Conservation (phyloP, 2,329 filamentous ascomycete genomes). For the Biscogniauxia mediterranea region DNA sequence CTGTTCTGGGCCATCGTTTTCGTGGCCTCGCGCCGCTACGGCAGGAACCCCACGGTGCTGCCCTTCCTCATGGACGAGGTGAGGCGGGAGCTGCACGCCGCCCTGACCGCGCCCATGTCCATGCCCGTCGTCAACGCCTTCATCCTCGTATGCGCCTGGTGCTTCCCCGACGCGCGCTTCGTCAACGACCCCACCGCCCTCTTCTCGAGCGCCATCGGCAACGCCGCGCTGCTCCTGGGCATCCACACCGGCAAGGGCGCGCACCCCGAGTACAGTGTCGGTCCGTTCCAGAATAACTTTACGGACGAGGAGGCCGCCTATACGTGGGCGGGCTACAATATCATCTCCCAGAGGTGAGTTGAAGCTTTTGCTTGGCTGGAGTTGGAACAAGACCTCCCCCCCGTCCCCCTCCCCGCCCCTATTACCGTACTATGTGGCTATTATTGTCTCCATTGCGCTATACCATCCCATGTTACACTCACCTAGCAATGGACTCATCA, state of each 20-base stretch:
- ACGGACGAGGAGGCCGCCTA: slow-evolving; percentile 52
- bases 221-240: slow-evolving; percentile 47
- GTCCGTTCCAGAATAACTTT: slow-evolving; percentile 41
- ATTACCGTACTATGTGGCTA: background rate
- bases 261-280: slow-evolving; percentile 47
- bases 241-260: slow-evolving; percentile 53
- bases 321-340: slow-evolving; percentile 54
- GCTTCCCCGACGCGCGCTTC: slow-evolving; percentile 50
- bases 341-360: slow-evolving; percentile 48
- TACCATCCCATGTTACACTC: slow-evolving; percentile 34
- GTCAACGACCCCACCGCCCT: slow-evolving; percentile 49
- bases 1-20: slow-evolving; percentile 57
- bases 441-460: background rate
- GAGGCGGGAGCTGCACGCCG: slow-evolving; percentile 44
- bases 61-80: slow-evolving; percentile 47
- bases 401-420: background rate
- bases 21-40: slow-evolving; percentile 49
- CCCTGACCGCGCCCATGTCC: slow-evolving; percentile 43
- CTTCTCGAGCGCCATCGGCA: slow-evolving; percentile 46
- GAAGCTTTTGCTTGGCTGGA: background rate
- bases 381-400: too few species aligned
- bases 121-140: slow-evolving; percentile 52
- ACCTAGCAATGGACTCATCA: background rate
- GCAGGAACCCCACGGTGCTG: slow-evolving; percentile 41
- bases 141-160: slow-evolving; percentile 51